Conservation (phyloP, 1,139 yeast genomes). For the Geotrichum fermentans region DNA sequence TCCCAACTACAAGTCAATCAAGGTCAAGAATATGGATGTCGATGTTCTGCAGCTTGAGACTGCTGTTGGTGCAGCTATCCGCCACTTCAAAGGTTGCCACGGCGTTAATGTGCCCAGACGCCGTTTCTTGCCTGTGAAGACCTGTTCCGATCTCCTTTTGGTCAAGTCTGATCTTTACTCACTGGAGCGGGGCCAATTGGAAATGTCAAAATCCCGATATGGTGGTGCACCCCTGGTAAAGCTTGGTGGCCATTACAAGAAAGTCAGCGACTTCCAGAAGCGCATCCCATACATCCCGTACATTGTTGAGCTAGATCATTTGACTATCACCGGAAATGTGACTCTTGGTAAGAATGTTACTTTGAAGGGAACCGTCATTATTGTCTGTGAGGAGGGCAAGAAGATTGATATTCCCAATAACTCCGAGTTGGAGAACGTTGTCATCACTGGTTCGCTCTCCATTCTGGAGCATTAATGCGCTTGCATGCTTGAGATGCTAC, state of each 20-base stretch:
- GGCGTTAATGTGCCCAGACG: slow-evolving; percentile 98
- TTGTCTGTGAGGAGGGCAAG: slow-evolving; percentile 95
- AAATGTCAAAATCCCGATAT: slow-evolving; percentile 76
- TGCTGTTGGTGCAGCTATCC: slow-evolving; percentile 98
- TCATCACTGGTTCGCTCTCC: slow-evolving; percentile 92
- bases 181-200: slow-evolving; percentile 87
- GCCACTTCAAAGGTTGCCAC: slow-evolving; percentile 90
- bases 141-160: slow-evolving; percentile 86
- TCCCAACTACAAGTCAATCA: slow-evolving; percentile 85
- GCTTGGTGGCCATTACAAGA: slow-evolving; percentile 93
- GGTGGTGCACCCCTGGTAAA: slow-evolving; percentile 91
- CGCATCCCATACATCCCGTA: slow-evolving; percentile 95
- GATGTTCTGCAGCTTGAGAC: slow-evolving; percentile 94
- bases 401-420: slow-evolving; percentile 97
- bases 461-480: slow-evolving; percentile 83
- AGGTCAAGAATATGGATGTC: slow-evolving; percentile 68
- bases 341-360: slow-evolving; percentile 83
- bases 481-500: too few relatives aligned
- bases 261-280: slow-evolving; percentile 83
- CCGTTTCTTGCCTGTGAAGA: slow-evolving; percentile 95
- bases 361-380: slow-evolving; percentile 93
- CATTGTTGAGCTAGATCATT: slow-evolving; percentile 91
- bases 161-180: slow-evolving; percentile 95
- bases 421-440: slow-evolving; percentile 88
- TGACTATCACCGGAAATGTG: slow-evolving; percentile 96